Base-by-base conservation (phyloP, 345 rosid species). In the Populus simonii region DNA sequence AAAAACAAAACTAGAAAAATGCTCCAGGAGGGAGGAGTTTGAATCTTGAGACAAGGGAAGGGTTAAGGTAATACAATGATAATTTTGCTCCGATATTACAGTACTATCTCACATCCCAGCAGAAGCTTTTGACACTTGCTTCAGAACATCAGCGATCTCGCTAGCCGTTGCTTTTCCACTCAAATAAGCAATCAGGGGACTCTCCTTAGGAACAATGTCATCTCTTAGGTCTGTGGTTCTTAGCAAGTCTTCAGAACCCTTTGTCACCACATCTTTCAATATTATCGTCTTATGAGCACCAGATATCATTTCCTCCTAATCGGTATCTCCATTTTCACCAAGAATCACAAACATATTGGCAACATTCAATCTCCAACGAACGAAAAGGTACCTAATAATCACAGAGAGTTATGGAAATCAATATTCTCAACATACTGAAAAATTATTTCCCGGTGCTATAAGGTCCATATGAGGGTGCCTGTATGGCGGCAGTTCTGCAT, bases 361-460 rank as follows among this genome's bases (percentile, higher is more conserved):
- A 6, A 95, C 94, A 71, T 90, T 93, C 81, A 92, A 70, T 84
- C 97, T 89, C 99, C 99, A 95, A 2, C 99, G 94, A 10, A 95
- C 98, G 7, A 93, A 93, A 65, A 95, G 88, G 87, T 93, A 95
- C 81, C 99, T 92, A 12, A 29, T 31, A 23, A 53, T 15, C 66
- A 74, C 11, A 76, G 17, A 66, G 20, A 25, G 35, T 67, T 2
- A 36, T 15, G 29, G 45, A 71, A 12, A 59, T 68, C 5, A 79
- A 31, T 38, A 1, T 49, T 8, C 15, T 77, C 29, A 6, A 38
- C 29, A 7, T 1, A 25, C 45, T 41, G 27, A 57, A 35, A 61
- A 8, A 70, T 65, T 33, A 49, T 45, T 15, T 55, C 15, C 36
- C 2, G 5, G 11, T 61, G 27, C 68, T 39, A 13, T 1, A 27